Base-by-base conservation (phyloP, 2,329 filamentous ascomycete species). In the Trichoderma hamatum region DNA sequence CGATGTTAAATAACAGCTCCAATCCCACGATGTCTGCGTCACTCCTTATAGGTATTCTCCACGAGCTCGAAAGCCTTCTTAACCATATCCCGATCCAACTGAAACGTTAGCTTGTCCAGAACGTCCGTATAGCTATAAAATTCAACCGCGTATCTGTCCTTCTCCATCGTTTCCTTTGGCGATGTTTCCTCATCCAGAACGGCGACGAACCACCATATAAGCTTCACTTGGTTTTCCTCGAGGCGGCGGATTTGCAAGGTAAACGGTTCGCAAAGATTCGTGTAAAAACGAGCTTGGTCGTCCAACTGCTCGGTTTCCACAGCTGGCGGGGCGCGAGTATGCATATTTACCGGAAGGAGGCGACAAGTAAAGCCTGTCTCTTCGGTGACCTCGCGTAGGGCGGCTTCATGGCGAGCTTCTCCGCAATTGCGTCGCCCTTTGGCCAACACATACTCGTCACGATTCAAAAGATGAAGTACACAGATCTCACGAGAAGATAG, bases 271-370 rank as follows among this genome's bases (percentile, higher is more conserved):
- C 54, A 69, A 32, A 71, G 60, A 11, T 58, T 36, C 6, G 49
- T 21, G 63, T 79, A 65, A 75, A 62, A 39, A 3, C 69, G 70
- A 7, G 64, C 26, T 21, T 54, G 21, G 49, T 79, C 62, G 5
- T 61, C 39, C 21, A 64, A 32, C n/a, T 72, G 9, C 13, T 19
- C 46, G 5, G 56, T 46, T 43, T 61, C 55, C 19, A 49, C 19
- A 5, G 55, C 13, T 16, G 55, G 34, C n/a, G 55, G 46, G 32
- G 56, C 30, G 11, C 65, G 65, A 21, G 55, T 61, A 24, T 30
- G 28, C 43, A 67, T 39, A 32, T 58, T 51, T 19, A 67, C 55
- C 16, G 43, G 65, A 26, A 49, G 32, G 43, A 69, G 59, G 19
- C 39, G 52, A 43, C 67, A 69, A 24, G 51, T 14, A 13, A 62